A percentile compares a stretch with the other conserved stretches of the same genome.
Conservation (phyloP, 2,329 filamentous ascomycete species). For the Fusarium transvaalense region DNA sequence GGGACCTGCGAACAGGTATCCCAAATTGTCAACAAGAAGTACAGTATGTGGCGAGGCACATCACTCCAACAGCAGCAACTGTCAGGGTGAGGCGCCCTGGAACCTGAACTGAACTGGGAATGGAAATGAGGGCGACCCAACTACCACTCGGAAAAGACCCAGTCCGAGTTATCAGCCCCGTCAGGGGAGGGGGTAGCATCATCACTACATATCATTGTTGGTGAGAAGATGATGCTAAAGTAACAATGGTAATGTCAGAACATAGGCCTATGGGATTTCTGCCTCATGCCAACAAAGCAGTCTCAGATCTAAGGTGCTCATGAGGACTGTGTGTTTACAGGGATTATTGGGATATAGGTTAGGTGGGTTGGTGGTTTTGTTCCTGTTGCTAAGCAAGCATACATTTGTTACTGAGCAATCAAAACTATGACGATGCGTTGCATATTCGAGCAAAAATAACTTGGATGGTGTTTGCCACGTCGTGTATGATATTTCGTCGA, state of each 20-base stretch:
- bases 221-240: constrained; percentile 8
- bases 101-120: background rate
- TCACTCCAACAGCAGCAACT: constrained; percentile 5
- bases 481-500: background rate
- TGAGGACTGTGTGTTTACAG: background rate
- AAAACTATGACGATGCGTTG: background rate
- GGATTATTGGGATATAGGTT: background rate
- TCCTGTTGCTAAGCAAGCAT: too few species aligned
- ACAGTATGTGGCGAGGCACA: constrained; percentile 7
- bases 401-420: background rate
- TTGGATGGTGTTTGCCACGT: background rate
- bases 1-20: constrained; percentile 27
- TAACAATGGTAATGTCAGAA: constrained; percentile 3
- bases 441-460: background rate
- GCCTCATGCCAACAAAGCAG: constrained; percentile 8
- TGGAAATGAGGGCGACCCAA: background rate
- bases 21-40: constrained; percentile 19
- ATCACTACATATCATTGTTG: constrained; percentile 1
- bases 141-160: constrained; percentile 12
- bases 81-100: constrained; percentile 15
- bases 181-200: constrained; percentile 13
- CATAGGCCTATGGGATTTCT: background rate
- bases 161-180: constrained; percentile 3
- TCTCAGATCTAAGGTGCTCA: constrained; percentile 2
- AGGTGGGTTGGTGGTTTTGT: background rate